phyloP scores from a whole-genome alignment of 352 stramenopile species.

The Phytopythium aichiense region DNA sequence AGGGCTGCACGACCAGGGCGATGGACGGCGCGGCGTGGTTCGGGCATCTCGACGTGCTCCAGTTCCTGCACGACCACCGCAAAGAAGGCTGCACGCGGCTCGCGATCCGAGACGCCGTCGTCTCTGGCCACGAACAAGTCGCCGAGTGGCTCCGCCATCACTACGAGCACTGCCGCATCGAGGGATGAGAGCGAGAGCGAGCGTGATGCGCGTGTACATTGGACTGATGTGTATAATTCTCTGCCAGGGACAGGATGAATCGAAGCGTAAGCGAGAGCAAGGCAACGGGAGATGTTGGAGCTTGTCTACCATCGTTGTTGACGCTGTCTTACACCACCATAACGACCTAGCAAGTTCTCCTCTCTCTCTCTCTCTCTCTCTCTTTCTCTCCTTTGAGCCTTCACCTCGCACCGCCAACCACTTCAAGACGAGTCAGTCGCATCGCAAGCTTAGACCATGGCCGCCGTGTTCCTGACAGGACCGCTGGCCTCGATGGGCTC shows the following conservation, averaged over 20 bases:
- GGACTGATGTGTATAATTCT: not conserved
- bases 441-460: not conserved
- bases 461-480: not conserved
- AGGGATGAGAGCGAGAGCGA: not conserved
- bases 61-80: slow-evolving; percentile 12
- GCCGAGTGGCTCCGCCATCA: slow-evolving; percentile 7
- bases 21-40: slow-evolving; percentile 20
- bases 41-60: slow-evolving; percentile 22
- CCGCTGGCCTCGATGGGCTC: not conserved
- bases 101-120: slow-evolving; percentile 8
- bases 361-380: not conserved
- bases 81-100: slow-evolving; percentile 11
- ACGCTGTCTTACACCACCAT: not conserved
- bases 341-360: not conserved
- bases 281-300: not conserved
- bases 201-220: not conserved
- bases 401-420: not conserved
- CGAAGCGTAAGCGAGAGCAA: not conserved
- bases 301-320: not conserved
- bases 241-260: not conserved
- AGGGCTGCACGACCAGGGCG: slow-evolving; percentile 11
- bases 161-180: slow-evolving; percentile 1
- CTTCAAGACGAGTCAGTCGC: not conserved
- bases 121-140: slow-evolving; percentile 6
- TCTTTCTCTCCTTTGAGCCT: not conserved